Evolutionary conservation across 2,329 filamentous ascomycete species (phyloP), one percentile per base, ranked within the genome.

Genomic region (Colletotrichum godetiae): DNA sequence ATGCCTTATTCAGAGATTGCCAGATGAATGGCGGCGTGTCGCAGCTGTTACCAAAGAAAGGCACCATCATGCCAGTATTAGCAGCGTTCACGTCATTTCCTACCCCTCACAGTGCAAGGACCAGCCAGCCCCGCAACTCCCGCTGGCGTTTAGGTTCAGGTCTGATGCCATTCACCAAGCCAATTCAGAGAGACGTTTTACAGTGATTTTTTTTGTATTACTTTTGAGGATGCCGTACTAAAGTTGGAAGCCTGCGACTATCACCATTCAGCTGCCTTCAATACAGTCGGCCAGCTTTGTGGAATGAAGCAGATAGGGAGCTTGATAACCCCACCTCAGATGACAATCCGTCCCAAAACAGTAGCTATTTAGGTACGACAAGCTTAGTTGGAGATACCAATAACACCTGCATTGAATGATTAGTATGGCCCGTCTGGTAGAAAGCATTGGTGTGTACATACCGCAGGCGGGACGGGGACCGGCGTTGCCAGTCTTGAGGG

Each of bases 401-500:
- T 97, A 82, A 97, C 95, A 88, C 92, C 92, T 93, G 56, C 27
- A 67, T 62, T 15, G 4, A 29, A 7, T 24, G 8, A 46, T 71
- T 49, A 68, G 57, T 31, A 15, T 10, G 6, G 35, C n/a, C 12
- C 8, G 5, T n/a, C 1, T 19, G 13, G 7, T 53, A 22, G 29
- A 15, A 46, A 58, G 24, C 10, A 8, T 1, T 22, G 6, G 10
- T 2, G 7, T 3, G 5, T 27, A 85, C 90, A 83, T 90, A 94
- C 97, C 97, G 87, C 97, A 99, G 83, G 97, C 97, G 83, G 97
- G 97, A 82, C 97, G 94, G 79, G 88, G 85, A 80, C 97, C 97
- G 82, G 97, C 97, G 84, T 98, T 99, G 78, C 97, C 97, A 77
- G 97, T 99, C 93, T 97, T 98, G 89, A 97, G 95, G 81, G 95